Percentiles rank a stretch among this genome's conserved stretches.
phyloP scores from a whole-genome alignment of 2,329 filamentous ascomycete species.

The Coniochaeta prunicola region DNA sequence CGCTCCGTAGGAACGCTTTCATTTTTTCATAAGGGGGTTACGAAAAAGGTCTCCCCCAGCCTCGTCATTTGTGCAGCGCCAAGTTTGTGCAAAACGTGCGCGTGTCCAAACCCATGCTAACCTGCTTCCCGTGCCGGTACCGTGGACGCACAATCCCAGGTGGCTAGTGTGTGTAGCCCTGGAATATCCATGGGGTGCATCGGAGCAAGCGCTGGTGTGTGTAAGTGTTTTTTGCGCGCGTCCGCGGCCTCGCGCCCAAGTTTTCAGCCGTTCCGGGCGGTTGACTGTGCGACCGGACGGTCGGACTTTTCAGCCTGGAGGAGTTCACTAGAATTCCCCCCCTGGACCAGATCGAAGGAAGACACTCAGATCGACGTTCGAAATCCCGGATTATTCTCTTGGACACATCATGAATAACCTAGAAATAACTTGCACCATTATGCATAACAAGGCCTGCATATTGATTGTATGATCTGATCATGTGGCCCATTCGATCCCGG shows the following conservation, averaged over 20 bases:
- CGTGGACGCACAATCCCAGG: too few relatives aligned
- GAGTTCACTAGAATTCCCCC: background rate
- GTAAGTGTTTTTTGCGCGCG: background rate
- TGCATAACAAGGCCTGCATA: background rate
- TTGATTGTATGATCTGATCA: background rate
- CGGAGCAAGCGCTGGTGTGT: background rate
- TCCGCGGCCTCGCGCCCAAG: background rate
- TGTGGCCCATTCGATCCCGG: background rate
- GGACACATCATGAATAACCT: background rate
- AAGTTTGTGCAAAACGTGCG: too few relatives aligned
- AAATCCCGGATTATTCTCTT: background rate
- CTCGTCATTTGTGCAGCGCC: too few relatives aligned
- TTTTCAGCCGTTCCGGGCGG: background rate
- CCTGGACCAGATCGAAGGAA: background rate
- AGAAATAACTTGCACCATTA: background rate
- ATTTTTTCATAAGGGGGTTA: background rate
- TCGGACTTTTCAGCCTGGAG: background rate
- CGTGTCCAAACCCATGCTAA: too few relatives aligned
- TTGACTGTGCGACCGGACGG: background rate
- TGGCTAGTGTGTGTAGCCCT: too few relatives aligned
- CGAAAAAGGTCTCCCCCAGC: background rate
- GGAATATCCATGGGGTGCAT: too few relatives aligned
- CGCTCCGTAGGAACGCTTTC: background rate
- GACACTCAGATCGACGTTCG: background rate
- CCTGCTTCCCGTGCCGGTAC: too few relatives aligned